These are phyloP conservation scores for Aspergillus uvarum DNA, from an alignment of 2,329 filamentous ascomycete genomes.

Conservation along the genomic window DNA sequence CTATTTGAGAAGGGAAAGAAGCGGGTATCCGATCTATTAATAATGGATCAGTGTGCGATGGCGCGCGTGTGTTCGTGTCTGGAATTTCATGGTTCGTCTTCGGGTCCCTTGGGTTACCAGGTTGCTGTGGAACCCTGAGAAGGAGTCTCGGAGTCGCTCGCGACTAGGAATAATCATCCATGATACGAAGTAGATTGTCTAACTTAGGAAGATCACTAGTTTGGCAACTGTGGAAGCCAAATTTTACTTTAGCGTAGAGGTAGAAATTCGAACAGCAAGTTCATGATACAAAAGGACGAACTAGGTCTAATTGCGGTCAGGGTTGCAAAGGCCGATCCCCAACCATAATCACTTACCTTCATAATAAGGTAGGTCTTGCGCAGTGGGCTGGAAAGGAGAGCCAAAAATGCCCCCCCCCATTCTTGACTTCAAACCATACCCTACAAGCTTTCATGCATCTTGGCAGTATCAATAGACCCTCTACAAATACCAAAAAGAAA, in stretches of 20 bases:
- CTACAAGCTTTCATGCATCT: not conserved
- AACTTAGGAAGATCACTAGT: constrained; percentile 2
- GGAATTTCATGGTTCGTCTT: not conserved
- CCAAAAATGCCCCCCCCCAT: too few species aligned
- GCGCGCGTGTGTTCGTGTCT: not conserved
- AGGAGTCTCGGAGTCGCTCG: not conserved
- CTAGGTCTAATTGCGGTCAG: not conserved
- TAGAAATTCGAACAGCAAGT: not conserved
- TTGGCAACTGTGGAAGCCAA: not conserved
- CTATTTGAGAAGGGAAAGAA: not conserved
- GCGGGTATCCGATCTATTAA: not conserved
- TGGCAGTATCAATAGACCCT: not conserved
- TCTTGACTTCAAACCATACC: not conserved
- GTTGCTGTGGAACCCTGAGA: constrained; percentile 8
- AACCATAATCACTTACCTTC: too few species aligned
- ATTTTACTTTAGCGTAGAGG: too few species aligned
- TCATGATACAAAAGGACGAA: not conserved
- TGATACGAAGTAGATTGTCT: not conserved
- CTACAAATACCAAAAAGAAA: not conserved
- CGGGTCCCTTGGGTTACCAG: constrained; percentile 4
- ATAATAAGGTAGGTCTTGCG: too few species aligned
- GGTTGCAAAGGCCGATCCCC: too few species aligned
- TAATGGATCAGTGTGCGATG: not conserved
- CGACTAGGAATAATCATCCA: not conserved
- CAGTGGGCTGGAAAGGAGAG: too few species aligned